Percentiles rank a stretch among this genome's conserved stretches.
These are phyloP conservation scores for Oryza longistaminata DNA, from an alignment of 176 grass and related monocot species.

Conservation along the genomic window DNA sequence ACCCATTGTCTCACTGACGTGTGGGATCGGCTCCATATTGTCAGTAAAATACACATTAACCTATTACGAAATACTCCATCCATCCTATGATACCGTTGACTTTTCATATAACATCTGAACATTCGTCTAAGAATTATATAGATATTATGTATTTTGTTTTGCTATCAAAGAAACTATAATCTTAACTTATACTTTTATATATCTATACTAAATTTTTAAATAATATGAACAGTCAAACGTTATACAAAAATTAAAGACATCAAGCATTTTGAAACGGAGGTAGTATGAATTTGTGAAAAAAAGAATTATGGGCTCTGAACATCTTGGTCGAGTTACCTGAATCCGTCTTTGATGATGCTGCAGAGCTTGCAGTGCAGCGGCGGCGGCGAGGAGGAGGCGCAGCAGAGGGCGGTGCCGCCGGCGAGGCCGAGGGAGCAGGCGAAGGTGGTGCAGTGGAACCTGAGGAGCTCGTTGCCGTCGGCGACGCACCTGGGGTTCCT, in stretches of 20 bases:
- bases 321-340: conserved; percentile 44
- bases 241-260: too few species aligned
- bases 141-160: too few species aligned
- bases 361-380: conserved; percentile 58
- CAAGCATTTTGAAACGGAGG: too few species aligned
- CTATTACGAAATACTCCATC: too few species aligned
- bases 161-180: too few species aligned
- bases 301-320: background rate
- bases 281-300: background rate
- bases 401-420: conserved; percentile 55
- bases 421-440: conserved; percentile 53
- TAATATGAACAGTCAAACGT: too few species aligned
- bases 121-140: too few species aligned
- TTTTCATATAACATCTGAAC: too few species aligned
- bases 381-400: background rate
- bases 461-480: conserved; percentile 88
- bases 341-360: conserved; percentile 68
- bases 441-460: conserved; percentile 75
- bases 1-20: background rate
- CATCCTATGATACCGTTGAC: too few species aligned
- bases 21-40: background rate
- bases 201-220: too few species aligned
- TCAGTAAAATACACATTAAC: background rate
- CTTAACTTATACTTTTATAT: too few species aligned
- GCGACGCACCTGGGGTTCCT: conserved; percentile 76